phyloP scores from a whole-genome alignment of 371 early-diverging fungal genomes.

The Rhizopus stolonifer region DNA sequence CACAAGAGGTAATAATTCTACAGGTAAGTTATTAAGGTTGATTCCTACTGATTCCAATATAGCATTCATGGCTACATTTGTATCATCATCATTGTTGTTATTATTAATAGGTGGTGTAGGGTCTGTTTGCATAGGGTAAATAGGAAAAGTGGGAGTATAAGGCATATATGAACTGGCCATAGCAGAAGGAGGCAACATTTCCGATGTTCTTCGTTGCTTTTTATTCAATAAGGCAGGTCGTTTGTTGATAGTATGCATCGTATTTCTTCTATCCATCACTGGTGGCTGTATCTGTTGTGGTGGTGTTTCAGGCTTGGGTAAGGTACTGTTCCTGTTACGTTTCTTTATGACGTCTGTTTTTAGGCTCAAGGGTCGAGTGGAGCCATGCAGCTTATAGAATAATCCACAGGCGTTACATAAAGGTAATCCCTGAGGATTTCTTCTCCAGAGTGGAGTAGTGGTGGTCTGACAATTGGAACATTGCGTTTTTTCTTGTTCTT shows the following conservation, averaged over 20 bases:
- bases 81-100: not conserved
- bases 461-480: conserved; percentile 93
- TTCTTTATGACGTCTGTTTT: conserved; percentile 86
- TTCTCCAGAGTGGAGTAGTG: conserved; percentile 95
- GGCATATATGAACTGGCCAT: not conserved
- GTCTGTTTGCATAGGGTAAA: not conserved
- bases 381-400: conserved; percentile 83
- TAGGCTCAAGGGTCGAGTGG: conserved; percentile 78
- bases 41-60: conserved; percentile 30
- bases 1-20: conserved; percentile 23
- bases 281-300: not conserved
- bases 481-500: conserved; percentile 21
- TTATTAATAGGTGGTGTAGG: not conserved
- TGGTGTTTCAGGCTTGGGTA: not conserved
- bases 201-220: conserved; percentile 13
- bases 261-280: conserved; percentile 12
- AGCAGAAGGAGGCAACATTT: not conserved
- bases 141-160: not conserved
- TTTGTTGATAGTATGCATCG: conserved; percentile 6
- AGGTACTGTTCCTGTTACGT: conserved; percentile 58
- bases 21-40: conserved; percentile 25
- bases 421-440: conserved; percentile 72
- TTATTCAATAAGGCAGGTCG: conserved; percentile 7
- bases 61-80: conserved; percentile 24
- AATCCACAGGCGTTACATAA: conserved; percentile 69